These are phyloP conservation scores for Fusarium proliferatum DNA, from an alignment of 2,329 filamentous ascomycete genomes.

Conservation along the genomic window DNA sequence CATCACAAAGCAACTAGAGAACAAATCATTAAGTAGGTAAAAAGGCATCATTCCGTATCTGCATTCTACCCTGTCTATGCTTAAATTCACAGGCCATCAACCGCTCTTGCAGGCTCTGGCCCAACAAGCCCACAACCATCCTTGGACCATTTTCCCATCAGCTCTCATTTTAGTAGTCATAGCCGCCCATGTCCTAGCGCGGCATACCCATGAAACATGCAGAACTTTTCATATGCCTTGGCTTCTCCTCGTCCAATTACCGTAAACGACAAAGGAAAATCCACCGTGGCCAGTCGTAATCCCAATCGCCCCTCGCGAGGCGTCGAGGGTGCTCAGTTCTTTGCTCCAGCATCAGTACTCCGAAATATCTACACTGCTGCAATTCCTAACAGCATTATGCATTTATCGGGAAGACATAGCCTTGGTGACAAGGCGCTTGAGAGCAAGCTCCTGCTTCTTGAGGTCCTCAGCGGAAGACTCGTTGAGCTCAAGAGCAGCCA, in stretches of 20 bases:
- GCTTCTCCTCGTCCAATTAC: constrained; percentile 48
- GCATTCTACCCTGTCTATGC: constrained; percentile 54
- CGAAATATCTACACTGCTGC: constrained; percentile 33
- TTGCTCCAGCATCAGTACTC: constrained; percentile 32
- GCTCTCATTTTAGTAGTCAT: constrained; percentile 45
- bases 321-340: constrained; percentile 33
- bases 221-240: constrained; percentile 52
- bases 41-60: constrained; percentile 48
- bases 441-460: constrained; percentile 99
- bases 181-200: constrained; percentile 39
- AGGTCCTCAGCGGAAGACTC: constrained; percentile 92
- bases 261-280: constrained; percentile 48
- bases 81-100: constrained; percentile 47
- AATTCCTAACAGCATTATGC: constrained; percentile 27
- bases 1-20: background rate
- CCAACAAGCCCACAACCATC: constrained; percentile 38
- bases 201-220: constrained; percentile 48
- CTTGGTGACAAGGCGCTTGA: constrained; percentile 99
- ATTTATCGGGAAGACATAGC: constrained; percentile 91
- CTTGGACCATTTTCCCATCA: constrained; percentile 39
- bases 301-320: constrained; percentile 30
- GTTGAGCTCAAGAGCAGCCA: constrained; percentile 96
- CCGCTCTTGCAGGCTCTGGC: constrained; percentile 40
- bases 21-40: constrained; percentile 31
- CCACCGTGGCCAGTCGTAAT: constrained; percentile 30